Evolutionary conservation across 306 rosid species (phyloP).

Genomic region (Fagus crenata): DNA sequence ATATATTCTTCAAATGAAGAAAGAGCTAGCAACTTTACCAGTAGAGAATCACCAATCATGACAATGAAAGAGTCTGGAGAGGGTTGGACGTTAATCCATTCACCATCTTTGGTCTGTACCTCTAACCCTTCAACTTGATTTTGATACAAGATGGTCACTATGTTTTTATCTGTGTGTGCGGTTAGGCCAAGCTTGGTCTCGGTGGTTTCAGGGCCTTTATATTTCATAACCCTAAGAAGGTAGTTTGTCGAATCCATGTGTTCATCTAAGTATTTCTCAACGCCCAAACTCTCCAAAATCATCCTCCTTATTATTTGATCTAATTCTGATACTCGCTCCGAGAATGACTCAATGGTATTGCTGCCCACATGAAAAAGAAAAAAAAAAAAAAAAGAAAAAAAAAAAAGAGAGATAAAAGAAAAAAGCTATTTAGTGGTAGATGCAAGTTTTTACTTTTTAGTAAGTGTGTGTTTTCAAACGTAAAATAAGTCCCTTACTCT

Average conservation of each 20-base stretch:
- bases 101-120: slow-evolving; percentile 62
- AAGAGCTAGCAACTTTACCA: slow-evolving; percentile 30
- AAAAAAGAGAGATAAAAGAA: neutral
- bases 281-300: slow-evolving; percentile 65
- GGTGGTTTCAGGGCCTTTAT: slow-evolving; percentile 53
- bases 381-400: neutral
- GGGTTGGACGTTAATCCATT: slow-evolving; percentile 65
- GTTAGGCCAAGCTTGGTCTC: slow-evolving; percentile 50
- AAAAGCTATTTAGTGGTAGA: neutral
- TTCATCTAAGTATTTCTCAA: slow-evolving; percentile 69
- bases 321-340: slow-evolving; percentile 49
- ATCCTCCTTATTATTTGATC: slow-evolving; percentile 67
- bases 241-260: slow-evolving; percentile 65
- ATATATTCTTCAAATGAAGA: neutral
- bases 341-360: slow-evolving; percentile 49
- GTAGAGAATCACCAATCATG: slow-evolving; percentile 67
- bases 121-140: slow-evolving; percentile 70
- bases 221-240: slow-evolving; percentile 68
- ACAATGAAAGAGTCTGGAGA: slow-evolving; percentile 47
- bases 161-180: slow-evolving; percentile 67
- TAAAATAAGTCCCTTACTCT: too few species aligned
- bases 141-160: slow-evolving; percentile 61
- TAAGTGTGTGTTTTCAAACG: too few species aligned
- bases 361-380: slow-evolving; percentile 30
- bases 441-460: too few species aligned